Evolutionary conservation across 139 green algal species (phyloP), one percentile per base, ranked within the genome.

Genomic region (Volvox reticuliferus): DNA sequence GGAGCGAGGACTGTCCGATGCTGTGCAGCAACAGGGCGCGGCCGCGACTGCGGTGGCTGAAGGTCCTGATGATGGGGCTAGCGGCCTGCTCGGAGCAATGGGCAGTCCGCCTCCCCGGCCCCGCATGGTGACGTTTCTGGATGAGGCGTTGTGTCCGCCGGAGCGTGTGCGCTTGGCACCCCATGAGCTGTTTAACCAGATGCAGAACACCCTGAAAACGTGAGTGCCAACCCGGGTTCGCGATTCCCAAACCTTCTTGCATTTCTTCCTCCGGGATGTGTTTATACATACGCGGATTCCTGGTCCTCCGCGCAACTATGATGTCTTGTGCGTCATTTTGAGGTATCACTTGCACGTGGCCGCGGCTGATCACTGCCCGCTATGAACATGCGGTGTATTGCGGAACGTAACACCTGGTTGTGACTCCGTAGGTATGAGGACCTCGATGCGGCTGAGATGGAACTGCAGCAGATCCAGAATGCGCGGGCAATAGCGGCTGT

Each of bases 381-480:
- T 55, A 9, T 55, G 44, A 55, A 55, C 9, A 55, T 14, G 44
- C 44, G 44, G 9, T 55, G 44, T 55, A 55, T 55, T 9, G 9
- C 5, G 44, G 44, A 55, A 55, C 44, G 44, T 55, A 55, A 55
- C 44, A 9, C 44, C 44, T 55, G 44, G 44, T 14, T 17, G 36
- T 80, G 62, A n/a, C 32, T 82, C 1, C 14, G 36, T 87, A 93
- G 91, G 81, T 87, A 76, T n/a, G 91, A 93, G 61, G 91, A 93
- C 36, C 21, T 93, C 69, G 87, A 91, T 65, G 35, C 76, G 19
- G 55, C 89, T 67, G 91, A 91, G 80, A 30, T 32, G 20, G 91
- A 93, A 86, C 80, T 93, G 86, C 62, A 80, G n/a, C 87, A 90
- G 36, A 24, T 93, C 28, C 79, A 91, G 86, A 82, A 93, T 28